Evolutionary conservation across 768 basidiomycete species (phyloP).

Genomic region (Pleurotus djamor): DNA sequence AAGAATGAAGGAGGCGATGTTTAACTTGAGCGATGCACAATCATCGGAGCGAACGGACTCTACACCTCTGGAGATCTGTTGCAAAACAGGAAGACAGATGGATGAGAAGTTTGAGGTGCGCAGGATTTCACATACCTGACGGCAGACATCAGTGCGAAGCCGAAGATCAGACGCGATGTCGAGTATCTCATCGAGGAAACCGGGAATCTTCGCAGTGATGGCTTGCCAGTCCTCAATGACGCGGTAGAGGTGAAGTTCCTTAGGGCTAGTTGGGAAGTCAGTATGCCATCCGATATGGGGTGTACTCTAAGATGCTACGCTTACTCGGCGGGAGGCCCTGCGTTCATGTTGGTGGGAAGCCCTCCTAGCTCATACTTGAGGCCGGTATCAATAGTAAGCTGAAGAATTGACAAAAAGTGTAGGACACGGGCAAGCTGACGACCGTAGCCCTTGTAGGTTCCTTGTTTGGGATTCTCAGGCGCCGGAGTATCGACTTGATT

Average conservation of each 20-base stretch:
- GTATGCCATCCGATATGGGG: not conserved
- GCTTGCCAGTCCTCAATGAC: not conserved
- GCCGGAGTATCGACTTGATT: no score
- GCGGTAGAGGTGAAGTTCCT: not conserved
- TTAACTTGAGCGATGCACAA: not conserved
- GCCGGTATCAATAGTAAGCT: no score
- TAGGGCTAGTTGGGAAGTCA: not conserved
- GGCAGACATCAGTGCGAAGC: not conserved
- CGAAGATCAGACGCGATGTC: not conserved
- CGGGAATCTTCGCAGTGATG: not conserved
- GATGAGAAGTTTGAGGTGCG: not conserved
- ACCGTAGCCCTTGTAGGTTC: no score
- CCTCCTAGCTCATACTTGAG: no score
- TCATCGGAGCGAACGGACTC: not conserved
- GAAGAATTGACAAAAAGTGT: no score
- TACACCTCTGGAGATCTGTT: not conserved
- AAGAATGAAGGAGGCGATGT: not conserved
- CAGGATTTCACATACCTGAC: not conserved
- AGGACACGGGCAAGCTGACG: no score
- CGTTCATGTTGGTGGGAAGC: no score
- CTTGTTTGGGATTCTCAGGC: no score
- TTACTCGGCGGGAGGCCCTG: not conserved
- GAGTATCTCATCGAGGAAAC: conserved; percentile 5
- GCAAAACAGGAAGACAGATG: not conserved
- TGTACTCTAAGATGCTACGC: not conserved